A percentile compares a stretch with the other conserved stretches of the same genome.
phyloP scores from a whole-genome alignment of 2,329 filamentous ascomycete genomes.

The Sordariomycetes sp. region DNA sequence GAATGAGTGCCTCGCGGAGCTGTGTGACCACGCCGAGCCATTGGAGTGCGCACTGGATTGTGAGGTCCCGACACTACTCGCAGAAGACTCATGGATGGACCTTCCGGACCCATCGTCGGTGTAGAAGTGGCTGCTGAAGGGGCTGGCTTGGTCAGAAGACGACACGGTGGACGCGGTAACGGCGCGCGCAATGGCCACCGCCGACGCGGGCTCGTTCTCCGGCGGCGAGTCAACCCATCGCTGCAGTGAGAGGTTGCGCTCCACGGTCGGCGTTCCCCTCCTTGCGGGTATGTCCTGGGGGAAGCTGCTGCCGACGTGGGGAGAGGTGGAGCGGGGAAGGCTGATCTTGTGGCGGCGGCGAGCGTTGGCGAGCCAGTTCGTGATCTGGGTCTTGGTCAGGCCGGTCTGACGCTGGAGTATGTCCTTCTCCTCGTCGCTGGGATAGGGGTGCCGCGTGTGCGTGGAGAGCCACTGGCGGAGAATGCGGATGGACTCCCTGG shows the following conservation, averaged over 20 bases:
- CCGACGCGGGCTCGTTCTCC: slow-evolving; percentile 45
- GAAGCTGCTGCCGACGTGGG: slow-evolving; percentile 33
- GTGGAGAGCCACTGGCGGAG: slow-evolving; percentile 75
- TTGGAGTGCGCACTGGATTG: slow-evolving; percentile 45
- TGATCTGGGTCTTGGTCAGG: slow-evolving; percentile 70
- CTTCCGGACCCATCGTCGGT: slow-evolving; percentile 47
- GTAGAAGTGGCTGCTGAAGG: slow-evolving; percentile 39
- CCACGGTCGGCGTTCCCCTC: slow-evolving; percentile 37
- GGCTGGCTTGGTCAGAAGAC: slow-evolving; percentile 41
- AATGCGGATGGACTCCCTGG: slow-evolving; percentile 64
- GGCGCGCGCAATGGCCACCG: slow-evolving; percentile 43
- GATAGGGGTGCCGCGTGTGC: slow-evolving; percentile 74
- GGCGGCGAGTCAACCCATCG: slow-evolving; percentile 47
- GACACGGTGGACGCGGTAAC: slow-evolving; percentile 39
- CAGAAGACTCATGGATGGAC: slow-evolving; percentile 45
- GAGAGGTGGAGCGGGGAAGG: slow-evolving; percentile 53
- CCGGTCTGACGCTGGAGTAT: slow-evolving; percentile 66
- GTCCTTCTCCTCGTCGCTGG: slow-evolving; percentile 77
- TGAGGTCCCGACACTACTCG: slow-evolving; percentile 47
- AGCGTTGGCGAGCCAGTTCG: slow-evolving; percentile 87
- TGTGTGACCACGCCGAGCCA: slow-evolving; percentile 44
- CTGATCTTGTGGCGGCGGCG: slow-evolving; percentile 69
- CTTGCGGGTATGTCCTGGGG: slow-evolving; percentile 63
- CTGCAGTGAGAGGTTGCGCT: slow-evolving; percentile 42
- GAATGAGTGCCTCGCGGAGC: slow-evolving; percentile 38